A percentile compares a stretch with the other conserved stretches of the same genome.
Conservation (phyloP, 257 asterid species). For the Fraxinus pennsylvanica region DNA sequence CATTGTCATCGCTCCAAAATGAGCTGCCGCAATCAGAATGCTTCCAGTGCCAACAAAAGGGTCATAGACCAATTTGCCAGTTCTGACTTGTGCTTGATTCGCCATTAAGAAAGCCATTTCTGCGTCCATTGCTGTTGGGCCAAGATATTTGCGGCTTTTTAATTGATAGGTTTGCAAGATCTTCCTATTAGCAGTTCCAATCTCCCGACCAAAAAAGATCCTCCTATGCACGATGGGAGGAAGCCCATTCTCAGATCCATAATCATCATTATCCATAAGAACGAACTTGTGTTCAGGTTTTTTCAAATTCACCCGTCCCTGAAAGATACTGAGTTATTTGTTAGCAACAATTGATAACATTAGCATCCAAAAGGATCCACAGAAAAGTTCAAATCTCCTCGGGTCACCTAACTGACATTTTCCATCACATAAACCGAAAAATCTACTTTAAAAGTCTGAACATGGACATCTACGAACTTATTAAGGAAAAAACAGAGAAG, state of each 20-base stretch:
- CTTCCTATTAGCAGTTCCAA: slow-evolving; percentile 85
- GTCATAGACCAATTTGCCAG: slow-evolving; percentile 87
- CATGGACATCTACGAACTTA: not conserved
- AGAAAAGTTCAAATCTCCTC: not conserved
- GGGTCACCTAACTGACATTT: not conserved
- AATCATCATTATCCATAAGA: slow-evolving; percentile 80
- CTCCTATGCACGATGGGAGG: slow-evolving; percentile 69
- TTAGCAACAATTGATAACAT: slow-evolving; percentile 1
- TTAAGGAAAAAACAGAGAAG: not conserved
- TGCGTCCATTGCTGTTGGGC: slow-evolving; percentile 99
- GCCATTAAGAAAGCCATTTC: slow-evolving; percentile 99
- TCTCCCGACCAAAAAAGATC: slow-evolving; percentile 84
- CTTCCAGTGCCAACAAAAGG: slow-evolving; percentile 99
- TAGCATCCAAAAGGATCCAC: not conserved
- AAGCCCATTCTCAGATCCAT: slow-evolving; percentile 80
- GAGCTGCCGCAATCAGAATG: slow-evolving; percentile 95
- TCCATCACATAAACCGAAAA: not conserved
- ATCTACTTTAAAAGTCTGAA: not conserved
- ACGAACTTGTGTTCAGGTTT: slow-evolving; percentile 75
- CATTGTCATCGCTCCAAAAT: slow-evolving; percentile 98
- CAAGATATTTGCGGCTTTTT: slow-evolving; percentile 93
- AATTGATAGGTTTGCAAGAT: slow-evolving; percentile 87
- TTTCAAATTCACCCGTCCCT: slow-evolving; percentile 85
- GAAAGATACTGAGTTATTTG: slow-evolving; percentile 26
- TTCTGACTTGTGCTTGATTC: slow-evolving; percentile 85